A percentile compares a stretch with the other conserved stretches of the same genome.
Conservation (phyloP, 169 alveolate species). For the Eimeria praecox region DNA sequence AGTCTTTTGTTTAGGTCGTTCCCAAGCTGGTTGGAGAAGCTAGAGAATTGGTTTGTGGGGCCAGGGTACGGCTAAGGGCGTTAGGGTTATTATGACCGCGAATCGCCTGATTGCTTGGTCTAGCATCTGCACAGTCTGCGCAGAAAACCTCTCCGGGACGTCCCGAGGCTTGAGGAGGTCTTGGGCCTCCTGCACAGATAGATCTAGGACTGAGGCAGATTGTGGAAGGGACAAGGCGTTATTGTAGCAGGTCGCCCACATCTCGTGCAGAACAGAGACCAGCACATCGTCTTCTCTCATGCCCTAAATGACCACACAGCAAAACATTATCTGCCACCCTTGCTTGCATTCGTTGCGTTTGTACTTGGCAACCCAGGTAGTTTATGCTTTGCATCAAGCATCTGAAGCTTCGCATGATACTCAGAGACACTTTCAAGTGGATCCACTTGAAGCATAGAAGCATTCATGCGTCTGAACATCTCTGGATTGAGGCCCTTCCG, state of each 20-base stretch:
- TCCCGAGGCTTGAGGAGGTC: neutral
- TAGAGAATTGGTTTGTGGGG: neutral
- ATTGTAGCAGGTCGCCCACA: slow-evolving; percentile 64
- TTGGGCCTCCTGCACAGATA: neutral
- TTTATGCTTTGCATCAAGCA: neutral
- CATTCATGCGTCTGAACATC: neutral
- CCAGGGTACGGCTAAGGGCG: neutral
- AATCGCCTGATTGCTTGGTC: slow-evolving; percentile 31
- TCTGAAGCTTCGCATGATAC: neutral
- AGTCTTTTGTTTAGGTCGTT: neutral
- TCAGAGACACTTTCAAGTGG: neutral
- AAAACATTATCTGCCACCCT: neutral
- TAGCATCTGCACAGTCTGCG: neutral
- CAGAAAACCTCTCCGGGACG: neutral
- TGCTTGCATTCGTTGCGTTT: neutral
- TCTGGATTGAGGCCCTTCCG: neutral
- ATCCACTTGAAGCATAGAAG: neutral
- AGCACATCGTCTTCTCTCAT: slow-evolving; percentile 68
- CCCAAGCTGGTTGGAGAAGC: neutral
- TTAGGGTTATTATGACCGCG: slow-evolving; percentile 39
- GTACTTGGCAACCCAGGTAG: neutral
- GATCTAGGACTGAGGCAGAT: neutral
- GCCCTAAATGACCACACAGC: slow-evolving; percentile 39
- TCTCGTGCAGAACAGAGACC: neutral
- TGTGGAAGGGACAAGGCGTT: slow-evolving; percentile 23